Percentiles rank a stretch among this genome's conserved stretches.
phyloP scores from a whole-genome alignment of 2,329 filamentous ascomycete genomes.

The Chaetomium strumarium region DNA sequence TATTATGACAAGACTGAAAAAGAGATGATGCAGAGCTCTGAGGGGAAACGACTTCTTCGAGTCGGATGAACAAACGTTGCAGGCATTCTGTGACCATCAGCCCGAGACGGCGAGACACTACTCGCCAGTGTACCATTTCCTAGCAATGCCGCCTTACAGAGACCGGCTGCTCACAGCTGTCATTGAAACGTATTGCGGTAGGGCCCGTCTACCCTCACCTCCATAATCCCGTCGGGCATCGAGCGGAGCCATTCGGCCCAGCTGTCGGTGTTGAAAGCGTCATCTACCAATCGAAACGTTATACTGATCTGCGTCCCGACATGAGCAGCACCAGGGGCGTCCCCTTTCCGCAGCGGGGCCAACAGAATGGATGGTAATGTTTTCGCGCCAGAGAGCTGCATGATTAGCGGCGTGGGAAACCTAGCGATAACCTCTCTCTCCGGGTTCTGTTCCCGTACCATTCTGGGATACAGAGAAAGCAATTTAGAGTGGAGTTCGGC shows the following conservation, averaged over 20 bases:
- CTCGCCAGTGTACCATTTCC: background rate
- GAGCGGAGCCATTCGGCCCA: slow-evolving; percentile 55
- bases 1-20: too few species aligned
- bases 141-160: background rate
- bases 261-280: slow-evolving; percentile 45
- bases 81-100: slow-evolving; percentile 11
- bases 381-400: slow-evolving; percentile 50
- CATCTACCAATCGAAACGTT: slow-evolving; percentile 46
- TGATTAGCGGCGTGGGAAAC: slow-evolving; percentile 49
- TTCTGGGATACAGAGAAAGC: slow-evolving; percentile 45
- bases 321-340: slow-evolving; percentile 35
- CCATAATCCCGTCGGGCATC: slow-evolving; percentile 52
- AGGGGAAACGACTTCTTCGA: background rate
- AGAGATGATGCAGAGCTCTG: background rate
- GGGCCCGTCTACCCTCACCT: slow-evolving; percentile 50
- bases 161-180: slow-evolving; percentile 15
- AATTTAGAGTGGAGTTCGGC: slow-evolving; percentile 51
- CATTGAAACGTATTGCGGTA: slow-evolving; percentile 37
- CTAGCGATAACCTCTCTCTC: slow-evolving; percentile 43
- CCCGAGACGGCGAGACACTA: background rate
- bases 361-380: slow-evolving; percentile 52
- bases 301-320: slow-evolving; percentile 44
- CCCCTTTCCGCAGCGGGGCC: slow-evolving; percentile 40
- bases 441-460: slow-evolving; percentile 44
- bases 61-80: background rate